These are phyloP conservation scores for Suhomyces taliae DNA, from an alignment of 1,139 yeast genomes.

Conservation along the genomic window DNA sequence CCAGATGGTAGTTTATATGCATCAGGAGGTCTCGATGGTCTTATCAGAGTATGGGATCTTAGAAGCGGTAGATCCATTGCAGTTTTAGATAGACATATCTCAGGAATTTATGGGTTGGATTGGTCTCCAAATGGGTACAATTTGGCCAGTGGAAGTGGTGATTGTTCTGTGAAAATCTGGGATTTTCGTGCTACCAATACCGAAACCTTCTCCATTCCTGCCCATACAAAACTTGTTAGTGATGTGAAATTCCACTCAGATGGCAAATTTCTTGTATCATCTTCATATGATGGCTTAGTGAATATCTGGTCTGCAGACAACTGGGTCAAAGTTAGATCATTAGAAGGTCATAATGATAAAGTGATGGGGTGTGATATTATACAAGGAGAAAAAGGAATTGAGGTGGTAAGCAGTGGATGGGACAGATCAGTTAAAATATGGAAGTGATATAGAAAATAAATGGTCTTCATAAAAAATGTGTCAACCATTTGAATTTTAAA, in stretches of 20 bases:
- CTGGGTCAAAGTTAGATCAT: slow-evolving; percentile 59
- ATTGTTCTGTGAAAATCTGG: slow-evolving; percentile 81
- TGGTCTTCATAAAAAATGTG: too few relatives aligned
- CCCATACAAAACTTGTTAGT: slow-evolving; percentile 74
- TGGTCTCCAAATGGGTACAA: slow-evolving; percentile 80
- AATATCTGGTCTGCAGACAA: slow-evolving; percentile 71
- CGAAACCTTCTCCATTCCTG: slow-evolving; percentile 59
- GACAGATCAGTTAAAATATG: slow-evolving; percentile 74
- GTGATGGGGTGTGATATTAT: slow-evolving; percentile 69
- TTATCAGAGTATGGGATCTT: slow-evolving; percentile 81
- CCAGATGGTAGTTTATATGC: slow-evolving; percentile 76
- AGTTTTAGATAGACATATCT: slow-evolving; percentile 64
- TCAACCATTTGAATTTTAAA: neutral
- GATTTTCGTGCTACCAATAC: slow-evolving; percentile 58
- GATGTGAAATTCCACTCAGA: slow-evolving; percentile 52
- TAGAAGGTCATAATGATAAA: slow-evolving; percentile 68
- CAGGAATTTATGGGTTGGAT: slow-evolving; percentile 68
- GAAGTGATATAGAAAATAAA: slow-evolving; percentile 18
- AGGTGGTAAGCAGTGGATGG: slow-evolving; percentile 74
- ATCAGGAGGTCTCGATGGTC: slow-evolving; percentile 79
- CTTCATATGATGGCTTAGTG: slow-evolving; percentile 70
- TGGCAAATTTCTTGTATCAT: slow-evolving; percentile 57
- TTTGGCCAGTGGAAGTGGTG: slow-evolving; percentile 83
- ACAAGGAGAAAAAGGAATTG: slow-evolving; percentile 29
- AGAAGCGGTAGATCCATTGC: slow-evolving; percentile 71